Evolutionary conservation across 495 filamentous ascomycete species (phyloP), one percentile per base, ranked within the genome.

Genomic region (Patellaria atrata): DNA sequence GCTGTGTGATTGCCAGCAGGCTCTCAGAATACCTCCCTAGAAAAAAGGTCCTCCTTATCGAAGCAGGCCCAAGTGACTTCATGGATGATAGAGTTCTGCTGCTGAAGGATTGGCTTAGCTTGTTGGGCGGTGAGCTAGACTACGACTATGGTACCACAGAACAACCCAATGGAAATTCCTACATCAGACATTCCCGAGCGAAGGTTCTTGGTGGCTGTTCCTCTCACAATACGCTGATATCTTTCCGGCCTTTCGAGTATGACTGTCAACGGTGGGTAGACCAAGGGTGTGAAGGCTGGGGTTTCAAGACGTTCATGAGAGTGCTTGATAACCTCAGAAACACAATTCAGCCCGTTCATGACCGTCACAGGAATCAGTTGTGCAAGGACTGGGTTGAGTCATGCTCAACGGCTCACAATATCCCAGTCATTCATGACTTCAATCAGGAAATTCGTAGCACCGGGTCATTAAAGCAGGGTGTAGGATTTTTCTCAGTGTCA

Each of bases 131-230:
- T 40, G 81, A 86, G 46, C 64, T 85, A 28, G 81, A 86, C 56
- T 86, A 80, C 57, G 81, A 86, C 44, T 89, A 89, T 58, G 69
- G 68, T 34, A 89, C 81, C n/a, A 77, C 70, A 25, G 81, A 84
- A 56, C 81, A 87, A 55, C 79, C 80, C 9, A 55, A 48, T 38
- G 79, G 78, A 48, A 85, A 84, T 57, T 83, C 78, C 30, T 65
- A 77, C 61, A 85, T 89, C 56, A 71, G 79, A 33, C 80, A 86
- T 57, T 82, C 82, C 11, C 71, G 82, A 38, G 81, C 82, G 20
- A 85, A 85, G 61, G 78, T 86, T 9, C 68, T 89, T 17, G 82
- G 82, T 43, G 82, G 82, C 36, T 89, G 82, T 64, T 83, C 79
- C 15, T 79, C 75, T 29, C 82, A 89, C 64, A 89, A 89, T 51